phyloP scores from a whole-genome alignment of 192 early-diverging fungal genomes.

The Linnemannia zychae region DNA sequence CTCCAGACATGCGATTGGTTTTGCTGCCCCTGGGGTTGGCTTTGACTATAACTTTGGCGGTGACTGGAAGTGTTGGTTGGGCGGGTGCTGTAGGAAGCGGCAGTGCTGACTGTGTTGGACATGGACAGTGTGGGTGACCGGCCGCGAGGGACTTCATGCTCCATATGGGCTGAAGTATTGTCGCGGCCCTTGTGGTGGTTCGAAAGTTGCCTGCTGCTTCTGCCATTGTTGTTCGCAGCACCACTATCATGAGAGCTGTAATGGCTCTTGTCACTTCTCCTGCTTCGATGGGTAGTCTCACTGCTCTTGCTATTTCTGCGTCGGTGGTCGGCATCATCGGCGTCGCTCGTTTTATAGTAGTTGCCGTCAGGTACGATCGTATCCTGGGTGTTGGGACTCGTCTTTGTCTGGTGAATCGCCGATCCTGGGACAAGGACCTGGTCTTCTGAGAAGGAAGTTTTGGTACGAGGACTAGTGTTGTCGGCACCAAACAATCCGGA shows the following conservation, averaged over 20 bases:
- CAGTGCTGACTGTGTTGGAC: constrained; percentile 36
- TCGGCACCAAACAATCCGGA: constrained; percentile 29
- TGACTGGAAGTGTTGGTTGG: constrained; percentile 32
- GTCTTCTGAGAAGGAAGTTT: constrained; percentile 1
- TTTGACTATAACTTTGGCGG: neutral
- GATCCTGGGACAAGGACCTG: neutral
- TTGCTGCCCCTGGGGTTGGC: neutral
- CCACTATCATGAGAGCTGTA: neutral
- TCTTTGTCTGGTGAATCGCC: neutral
- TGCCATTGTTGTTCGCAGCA: neutral
- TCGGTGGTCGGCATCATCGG: neutral
- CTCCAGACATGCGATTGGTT: constrained; percentile 48
- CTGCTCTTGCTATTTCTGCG: constrained; percentile 33
- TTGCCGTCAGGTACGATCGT: neutral
- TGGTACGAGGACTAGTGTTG: neutral
- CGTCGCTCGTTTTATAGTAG: neutral
- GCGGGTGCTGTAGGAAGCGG: constrained; percentile 28
- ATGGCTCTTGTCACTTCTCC: constrained; percentile 5
- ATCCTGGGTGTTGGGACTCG: neutral
- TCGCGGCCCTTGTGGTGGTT: neutral
- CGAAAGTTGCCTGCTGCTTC: constrained; percentile 2
- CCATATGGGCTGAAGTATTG: constrained; percentile 37
- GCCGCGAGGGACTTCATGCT: constrained; percentile 43
- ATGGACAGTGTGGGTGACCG: constrained; percentile 43
- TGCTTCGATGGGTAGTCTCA: constrained; percentile 9